phyloP scores from a whole-genome alignment of 2,329 filamentous ascomycete species.

The Esteya vermicola region DNA sequence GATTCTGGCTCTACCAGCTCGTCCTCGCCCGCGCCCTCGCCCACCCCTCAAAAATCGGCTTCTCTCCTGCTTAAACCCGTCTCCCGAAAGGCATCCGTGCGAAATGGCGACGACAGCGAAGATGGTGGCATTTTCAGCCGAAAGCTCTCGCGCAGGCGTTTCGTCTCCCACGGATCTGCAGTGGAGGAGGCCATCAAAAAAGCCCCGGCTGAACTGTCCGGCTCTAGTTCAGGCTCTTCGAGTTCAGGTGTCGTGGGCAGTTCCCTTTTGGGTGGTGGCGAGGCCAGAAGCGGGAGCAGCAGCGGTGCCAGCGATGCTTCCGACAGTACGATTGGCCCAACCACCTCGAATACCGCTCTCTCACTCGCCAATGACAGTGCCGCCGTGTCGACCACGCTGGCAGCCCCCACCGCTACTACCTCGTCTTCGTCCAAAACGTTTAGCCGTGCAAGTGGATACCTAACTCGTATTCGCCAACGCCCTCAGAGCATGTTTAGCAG shows the following conservation, averaged over 20 bases:
- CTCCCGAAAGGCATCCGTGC: neutral
- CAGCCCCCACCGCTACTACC: neutral
- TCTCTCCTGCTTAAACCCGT: neutral
- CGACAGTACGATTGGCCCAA: constrained; percentile 2
- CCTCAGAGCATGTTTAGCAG: constrained; percentile 28
- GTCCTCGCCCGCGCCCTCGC: constrained; percentile 30
- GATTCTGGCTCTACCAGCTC: constrained; percentile 15
- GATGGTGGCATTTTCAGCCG: constrained; percentile 1
- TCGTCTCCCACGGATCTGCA: neutral
- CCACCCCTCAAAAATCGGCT: constrained; percentile 6
- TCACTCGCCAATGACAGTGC: too few species aligned
- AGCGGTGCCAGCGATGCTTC: neutral
- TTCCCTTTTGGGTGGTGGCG: constrained; percentile 8
- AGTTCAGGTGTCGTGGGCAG: too few species aligned
- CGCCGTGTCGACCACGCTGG: neutral
- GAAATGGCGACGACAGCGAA: constrained; percentile 7
- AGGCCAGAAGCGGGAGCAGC: constrained; percentile 11
- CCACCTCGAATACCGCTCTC: too few species aligned
- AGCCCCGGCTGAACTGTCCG: too few species aligned
- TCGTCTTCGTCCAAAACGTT: constrained; percentile 21
- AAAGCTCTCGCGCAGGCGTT: constrained; percentile 6
- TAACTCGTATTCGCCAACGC: constrained; percentile 36
- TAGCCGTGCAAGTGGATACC: constrained; percentile 30
- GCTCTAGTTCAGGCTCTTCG: neutral
- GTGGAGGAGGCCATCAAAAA: constrained; percentile 5